Conservation (phyloP, 2,329 filamentous ascomycete species). For the Raffaelea deltoideospora region DNA sequence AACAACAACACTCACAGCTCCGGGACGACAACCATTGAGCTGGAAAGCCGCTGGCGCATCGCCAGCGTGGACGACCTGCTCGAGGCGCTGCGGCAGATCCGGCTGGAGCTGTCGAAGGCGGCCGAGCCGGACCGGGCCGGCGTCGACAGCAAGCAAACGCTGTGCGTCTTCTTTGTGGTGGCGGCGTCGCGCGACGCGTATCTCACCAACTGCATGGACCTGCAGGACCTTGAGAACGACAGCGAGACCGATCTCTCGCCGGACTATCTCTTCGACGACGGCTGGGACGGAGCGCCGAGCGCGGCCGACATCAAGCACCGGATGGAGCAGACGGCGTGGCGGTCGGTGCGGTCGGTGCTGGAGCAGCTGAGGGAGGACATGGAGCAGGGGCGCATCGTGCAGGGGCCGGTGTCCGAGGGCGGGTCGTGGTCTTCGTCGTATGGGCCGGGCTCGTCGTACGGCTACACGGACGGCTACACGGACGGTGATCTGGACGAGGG, state of each 20-base stretch:
- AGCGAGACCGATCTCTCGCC: too few relatives aligned
- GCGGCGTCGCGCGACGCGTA: slow-evolving; percentile 2
- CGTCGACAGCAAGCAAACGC: neutral
- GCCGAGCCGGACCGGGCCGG: neutral
- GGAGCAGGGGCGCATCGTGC: too few relatives aligned
- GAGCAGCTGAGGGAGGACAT: neutral
- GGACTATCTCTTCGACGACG: neutral
- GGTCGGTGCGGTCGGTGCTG: neutral
- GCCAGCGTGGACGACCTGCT: slow-evolving; percentile 1
- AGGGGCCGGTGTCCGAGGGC: too few relatives aligned
- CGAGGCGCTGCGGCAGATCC: slow-evolving; percentile 1
- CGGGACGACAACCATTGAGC: neutral
- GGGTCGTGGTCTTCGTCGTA: too few relatives aligned
- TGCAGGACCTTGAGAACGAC: neutral
- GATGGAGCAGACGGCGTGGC: too few relatives aligned
- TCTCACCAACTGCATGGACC: neutral
- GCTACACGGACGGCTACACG: too few relatives aligned
- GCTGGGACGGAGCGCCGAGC: too few relatives aligned
- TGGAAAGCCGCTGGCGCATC: slow-evolving; percentile 2
- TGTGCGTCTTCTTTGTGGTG: slow-evolving; percentile 5
- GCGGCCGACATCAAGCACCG: too few relatives aligned
- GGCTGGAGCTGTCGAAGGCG: neutral
- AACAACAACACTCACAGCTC: neutral
- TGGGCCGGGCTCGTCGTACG: too few relatives aligned
- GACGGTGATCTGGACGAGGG: too few relatives aligned